These are phyloP conservation scores for Scopulariopsis brevicaulis DNA, from an alignment of 2,329 filamentous ascomycete species.

Conservation along the genomic window DNA sequence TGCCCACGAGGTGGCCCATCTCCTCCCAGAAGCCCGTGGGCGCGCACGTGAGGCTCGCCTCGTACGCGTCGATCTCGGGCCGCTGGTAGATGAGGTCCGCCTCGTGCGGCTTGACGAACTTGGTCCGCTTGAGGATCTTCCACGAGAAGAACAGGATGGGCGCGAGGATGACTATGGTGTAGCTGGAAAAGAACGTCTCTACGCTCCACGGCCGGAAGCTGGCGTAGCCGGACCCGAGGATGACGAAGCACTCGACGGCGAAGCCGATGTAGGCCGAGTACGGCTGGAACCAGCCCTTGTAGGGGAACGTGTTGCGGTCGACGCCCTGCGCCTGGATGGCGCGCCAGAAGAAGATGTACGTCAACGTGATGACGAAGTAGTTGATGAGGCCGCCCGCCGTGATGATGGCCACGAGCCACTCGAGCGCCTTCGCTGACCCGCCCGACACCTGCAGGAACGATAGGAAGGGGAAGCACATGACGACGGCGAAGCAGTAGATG, in stretches of 20 bases:
- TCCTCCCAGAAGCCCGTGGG: conserved; percentile 45
- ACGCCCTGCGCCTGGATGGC: conserved; percentile 35
- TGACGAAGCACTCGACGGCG: conserved; percentile 27
- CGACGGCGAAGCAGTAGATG: conserved; percentile 34
- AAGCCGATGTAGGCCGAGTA: conserved; percentile 39
- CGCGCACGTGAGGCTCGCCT: conserved; percentile 33
- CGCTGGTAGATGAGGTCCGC: conserved; percentile 49
- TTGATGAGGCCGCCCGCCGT: conserved; percentile 36
- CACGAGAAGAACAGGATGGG: conserved; percentile 44
- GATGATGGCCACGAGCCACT: conserved; percentile 31
- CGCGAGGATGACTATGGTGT: conserved; percentile 44
- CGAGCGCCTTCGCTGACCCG: conserved; percentile 26
- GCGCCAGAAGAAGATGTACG: conserved; percentile 45
- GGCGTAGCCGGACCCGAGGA: conserved; percentile 44
- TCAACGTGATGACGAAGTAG: conserved; percentile 40
- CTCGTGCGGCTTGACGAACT: conserved; percentile 38
- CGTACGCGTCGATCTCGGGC: conserved; percentile 47
- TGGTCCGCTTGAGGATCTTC: conserved; percentile 53
- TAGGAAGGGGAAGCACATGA: conserved; percentile 33
- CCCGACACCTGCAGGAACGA: conserved; percentile 31
- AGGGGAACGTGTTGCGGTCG: conserved; percentile 38
- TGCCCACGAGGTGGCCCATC: conserved; percentile 32
- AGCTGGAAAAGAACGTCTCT: conserved; percentile 37
- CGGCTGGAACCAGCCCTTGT: conserved; percentile 46
- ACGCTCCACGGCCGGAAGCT: conserved; percentile 36